Base-by-base conservation (phyloP, 495 filamentous ascomycete species). In the Aspergillus cavernicola region DNA sequence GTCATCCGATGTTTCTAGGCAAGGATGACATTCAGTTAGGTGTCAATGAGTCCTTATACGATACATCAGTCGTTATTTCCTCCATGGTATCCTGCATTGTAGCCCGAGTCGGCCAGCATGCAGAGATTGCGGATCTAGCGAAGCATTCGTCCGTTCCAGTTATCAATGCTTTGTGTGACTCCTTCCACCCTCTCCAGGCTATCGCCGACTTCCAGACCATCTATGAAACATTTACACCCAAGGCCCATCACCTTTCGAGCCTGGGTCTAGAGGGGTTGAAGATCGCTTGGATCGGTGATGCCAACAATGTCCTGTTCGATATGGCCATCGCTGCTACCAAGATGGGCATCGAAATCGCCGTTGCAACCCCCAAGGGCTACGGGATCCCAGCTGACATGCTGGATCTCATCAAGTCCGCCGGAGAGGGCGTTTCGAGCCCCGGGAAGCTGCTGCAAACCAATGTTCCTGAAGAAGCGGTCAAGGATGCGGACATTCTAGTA, bases 221-320 rank as follows among this genome's bases (percentile, higher is more conserved):
- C 55, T 77, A 87, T 61, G 93, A 97, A 66, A 73, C 80, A 6
- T 87, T 89, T 62, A 74, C 77, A 1, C 66, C 74, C 6, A 73
- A 72, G 49, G 66, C 74, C 1, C 66, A 72, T 31, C 51, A 63
- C 26, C 46, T 69, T 18, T 67, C 71, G 13, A 76, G 79, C 38
- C 74, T 95, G 20, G 88, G 89, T 2, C 72, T 95, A 6, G 83
- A 91, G 57, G 87, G 88, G 4, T 66, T 93, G 55, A 95, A 92
- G 68, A 81, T 98, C 52, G 92, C 93, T 6, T 98, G 93, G 93
- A 77, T 98, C 19, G 93, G 93, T 37, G 93, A 98, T 63, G 88
- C 91, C 15, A 98, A 97, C 72, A 98, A 98, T 60, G 92, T 98
- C 18, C 81, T 97, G 20, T 96, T 88, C 66, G 93, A 98, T 66